A percentile compares a stretch with the other conserved stretches of the same genome.
Conservation (phyloP, 73 alveolate genomes). For the Strombidium stylifer region DNA sequence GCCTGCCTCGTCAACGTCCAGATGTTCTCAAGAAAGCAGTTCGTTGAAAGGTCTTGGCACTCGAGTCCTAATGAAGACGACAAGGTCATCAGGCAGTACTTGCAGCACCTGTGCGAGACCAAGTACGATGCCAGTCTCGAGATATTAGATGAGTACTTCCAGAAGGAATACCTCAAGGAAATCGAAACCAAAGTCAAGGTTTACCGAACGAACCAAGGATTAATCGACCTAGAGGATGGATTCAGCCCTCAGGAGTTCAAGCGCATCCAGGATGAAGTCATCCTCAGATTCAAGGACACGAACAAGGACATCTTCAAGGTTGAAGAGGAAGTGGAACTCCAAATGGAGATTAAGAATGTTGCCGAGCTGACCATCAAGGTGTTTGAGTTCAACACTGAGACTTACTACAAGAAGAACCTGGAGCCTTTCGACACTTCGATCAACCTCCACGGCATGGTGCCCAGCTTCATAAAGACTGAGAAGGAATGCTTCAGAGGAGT, state of each 20-base stretch:
- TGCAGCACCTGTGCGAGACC: constrained; percentile 39
- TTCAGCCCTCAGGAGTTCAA: constrained; percentile 12
- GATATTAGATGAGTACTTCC: constrained; percentile 16
- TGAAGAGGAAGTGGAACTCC: constrained; percentile 70
- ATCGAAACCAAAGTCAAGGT: constrained; percentile 29
- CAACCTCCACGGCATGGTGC: constrained; percentile 87
- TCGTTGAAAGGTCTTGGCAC: neutral
- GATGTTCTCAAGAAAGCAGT: neutral
- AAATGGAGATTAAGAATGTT: constrained; percentile 77
- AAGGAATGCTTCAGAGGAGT: constrained; percentile 52
- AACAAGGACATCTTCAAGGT: constrained; percentile 67
- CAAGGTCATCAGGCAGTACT: constrained; percentile 21
- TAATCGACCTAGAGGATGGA: neutral
- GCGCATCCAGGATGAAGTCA: constrained; percentile 17
- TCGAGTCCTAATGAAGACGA: neutral
- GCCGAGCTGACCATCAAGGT: constrained; percentile 71
- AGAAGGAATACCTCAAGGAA: constrained; percentile 10
- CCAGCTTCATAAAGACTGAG: constrained; percentile 56
- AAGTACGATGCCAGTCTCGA: constrained; percentile 26
- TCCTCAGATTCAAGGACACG: constrained; percentile 16
- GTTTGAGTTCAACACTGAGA: constrained; percentile 82
- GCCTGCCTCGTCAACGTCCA: constrained; percentile 15
- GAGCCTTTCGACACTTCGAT: constrained; percentile 72
- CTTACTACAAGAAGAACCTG: constrained; percentile 73
- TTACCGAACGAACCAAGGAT: no score